These are phyloP conservation scores for Ophiostoma ulmi DNA, from an alignment of 2,329 filamentous ascomycete species.

Conservation along the genomic window DNA sequence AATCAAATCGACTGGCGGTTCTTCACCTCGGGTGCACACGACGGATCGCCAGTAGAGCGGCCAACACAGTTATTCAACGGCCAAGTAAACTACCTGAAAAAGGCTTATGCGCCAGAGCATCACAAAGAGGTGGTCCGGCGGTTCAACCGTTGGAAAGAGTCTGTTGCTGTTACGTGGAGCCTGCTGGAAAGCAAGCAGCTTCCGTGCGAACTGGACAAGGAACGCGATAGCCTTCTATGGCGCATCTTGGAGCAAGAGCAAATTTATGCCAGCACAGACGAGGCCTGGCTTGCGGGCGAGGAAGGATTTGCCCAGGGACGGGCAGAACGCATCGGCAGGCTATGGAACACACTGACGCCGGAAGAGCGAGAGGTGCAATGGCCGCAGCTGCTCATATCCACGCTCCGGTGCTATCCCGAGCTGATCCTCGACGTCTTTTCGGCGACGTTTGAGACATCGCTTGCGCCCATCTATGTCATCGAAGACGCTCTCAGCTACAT, in stretches of 20 bases:
- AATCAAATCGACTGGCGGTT: constrained; percentile 2
- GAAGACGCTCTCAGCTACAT: constrained; percentile 37
- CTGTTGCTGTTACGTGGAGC: constrained; percentile 22
- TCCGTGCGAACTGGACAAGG: constrained; percentile 6
- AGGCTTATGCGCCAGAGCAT: not conserved
- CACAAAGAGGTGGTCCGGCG: constrained; percentile 12
- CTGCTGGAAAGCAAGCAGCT: constrained; percentile 21
- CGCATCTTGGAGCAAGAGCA: constrained; percentile 18
- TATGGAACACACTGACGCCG: constrained; percentile 34
- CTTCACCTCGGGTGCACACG: not conserved
- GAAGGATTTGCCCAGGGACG: constrained; percentile 6
- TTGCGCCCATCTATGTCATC: constrained; percentile 38
- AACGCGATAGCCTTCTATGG: constrained; percentile 11
- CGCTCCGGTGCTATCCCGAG: constrained; percentile 34
- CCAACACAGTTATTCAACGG: not conserved
- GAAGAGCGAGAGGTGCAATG: constrained; percentile 32
- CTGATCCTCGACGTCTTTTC: constrained; percentile 35
- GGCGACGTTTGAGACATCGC: constrained; percentile 36
- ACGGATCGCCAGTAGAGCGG: not conserved
- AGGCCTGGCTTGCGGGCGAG: not conserved
- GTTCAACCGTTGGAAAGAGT: constrained; percentile 23
- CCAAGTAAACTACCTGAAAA: not conserved
- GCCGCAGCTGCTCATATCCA: constrained; percentile 37
- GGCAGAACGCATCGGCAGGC: constrained; percentile 33
- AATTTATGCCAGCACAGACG: constrained; percentile 25